These are phyloP conservation scores for Dichotomocladium elegans DNA, from an alignment of 371 early-diverging fungal species.

Conservation along the genomic window DNA sequence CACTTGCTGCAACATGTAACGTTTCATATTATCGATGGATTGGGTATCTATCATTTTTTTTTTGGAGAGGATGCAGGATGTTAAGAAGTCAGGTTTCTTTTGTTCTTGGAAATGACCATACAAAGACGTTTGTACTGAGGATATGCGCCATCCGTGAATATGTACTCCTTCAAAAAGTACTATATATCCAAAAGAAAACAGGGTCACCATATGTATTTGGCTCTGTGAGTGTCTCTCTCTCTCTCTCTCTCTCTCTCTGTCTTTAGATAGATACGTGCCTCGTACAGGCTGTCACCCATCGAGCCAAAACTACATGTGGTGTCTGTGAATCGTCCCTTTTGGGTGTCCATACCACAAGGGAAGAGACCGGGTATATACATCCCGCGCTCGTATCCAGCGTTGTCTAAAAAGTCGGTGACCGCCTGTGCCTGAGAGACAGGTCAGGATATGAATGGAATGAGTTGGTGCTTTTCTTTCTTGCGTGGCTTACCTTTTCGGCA, in stretches of 20 bases:
- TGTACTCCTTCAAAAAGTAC: slow-evolving; percentile 73
- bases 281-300: slow-evolving; percentile 53
- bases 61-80: not conserved
- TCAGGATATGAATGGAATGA: too few relatives aligned
- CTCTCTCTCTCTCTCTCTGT: too few relatives aligned
- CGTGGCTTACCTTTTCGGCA: slow-evolving; percentile 45
- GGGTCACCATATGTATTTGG: not conserved
- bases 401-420: slow-evolving; percentile 45
- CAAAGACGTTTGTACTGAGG: slow-evolving; percentile 50
- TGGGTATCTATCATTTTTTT: slow-evolving; percentile 30
- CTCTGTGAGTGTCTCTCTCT: not conserved
- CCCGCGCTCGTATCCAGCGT: slow-evolving; percentile 32
- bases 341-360: slow-evolving; percentile 33
- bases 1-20: slow-evolving; percentile 44
- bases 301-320: slow-evolving; percentile 38
- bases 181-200: slow-evolving; percentile 29
- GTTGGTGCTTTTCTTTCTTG: not conserved
- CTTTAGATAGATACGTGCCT: slow-evolving; percentile 29
- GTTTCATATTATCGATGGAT: slow-evolving; percentile 44
- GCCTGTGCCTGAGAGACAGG: slow-evolving; percentile 41
- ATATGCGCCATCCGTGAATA: slow-evolving; percentile 49
- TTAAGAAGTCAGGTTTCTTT: not conserved
- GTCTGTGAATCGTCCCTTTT: slow-evolving; percentile 37
- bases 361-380: slow-evolving; percentile 56
- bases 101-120: too few relatives aligned